A percentile compares a stretch with the other conserved stretches of the same genome.
Evolutionary conservation across 2,329 filamentous ascomycete genomes (phyloP).

Genomic region (Colletotrichum camelliae): DNA sequence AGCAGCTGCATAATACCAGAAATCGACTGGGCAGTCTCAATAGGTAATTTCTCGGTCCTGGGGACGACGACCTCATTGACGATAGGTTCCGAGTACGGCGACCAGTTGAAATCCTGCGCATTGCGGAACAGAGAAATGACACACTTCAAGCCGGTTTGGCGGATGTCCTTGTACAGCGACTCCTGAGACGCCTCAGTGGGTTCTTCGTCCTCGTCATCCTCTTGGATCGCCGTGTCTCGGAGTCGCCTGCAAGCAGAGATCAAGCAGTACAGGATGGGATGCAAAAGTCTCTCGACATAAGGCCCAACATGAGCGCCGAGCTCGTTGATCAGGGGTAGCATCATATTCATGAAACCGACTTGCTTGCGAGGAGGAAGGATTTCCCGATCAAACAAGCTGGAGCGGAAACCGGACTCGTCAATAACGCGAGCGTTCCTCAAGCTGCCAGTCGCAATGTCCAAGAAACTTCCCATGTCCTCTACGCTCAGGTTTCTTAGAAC

Average conservation of each 20-base stretch:
- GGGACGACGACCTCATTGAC: conserved; percentile 79
- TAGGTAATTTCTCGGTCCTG: conserved; percentile 77
- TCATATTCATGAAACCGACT: conserved; percentile 90
- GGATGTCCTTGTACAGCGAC: conserved; percentile 70
- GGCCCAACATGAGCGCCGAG: conserved; percentile 75
- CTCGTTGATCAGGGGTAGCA: conserved; percentile 84
- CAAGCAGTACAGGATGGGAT: conserved; percentile 82
- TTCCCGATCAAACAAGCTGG: conserved; percentile 61
- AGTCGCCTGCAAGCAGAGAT: conserved; percentile 71
- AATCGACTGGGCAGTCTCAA: conserved; percentile 87
- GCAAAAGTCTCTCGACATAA: conserved; percentile 72
- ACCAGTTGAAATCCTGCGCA: conserved; percentile 74
- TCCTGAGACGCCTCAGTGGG: conserved; percentile 48
- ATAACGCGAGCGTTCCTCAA: conserved; percentile 67
- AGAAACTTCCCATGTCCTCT: conserved; percentile 78
- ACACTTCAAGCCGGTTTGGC: conserved; percentile 81
- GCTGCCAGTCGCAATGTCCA: conserved; percentile 80
- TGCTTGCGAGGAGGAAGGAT: conserved; percentile 77
- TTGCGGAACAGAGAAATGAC: conserved; percentile 80
- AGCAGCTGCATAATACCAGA: conserved; percentile 84
- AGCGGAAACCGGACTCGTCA: conserved; percentile 51
- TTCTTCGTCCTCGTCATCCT: conserved; percentile 42
- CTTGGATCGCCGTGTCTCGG: conserved; percentile 41
- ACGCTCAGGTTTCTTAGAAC: conserved; percentile 79
- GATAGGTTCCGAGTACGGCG: conserved; percentile 71